These are phyloP conservation scores for Colletotrichum orchidophilum DNA, from an alignment of 2,329 filamentous ascomycete genomes.

Conservation along the genomic window DNA sequence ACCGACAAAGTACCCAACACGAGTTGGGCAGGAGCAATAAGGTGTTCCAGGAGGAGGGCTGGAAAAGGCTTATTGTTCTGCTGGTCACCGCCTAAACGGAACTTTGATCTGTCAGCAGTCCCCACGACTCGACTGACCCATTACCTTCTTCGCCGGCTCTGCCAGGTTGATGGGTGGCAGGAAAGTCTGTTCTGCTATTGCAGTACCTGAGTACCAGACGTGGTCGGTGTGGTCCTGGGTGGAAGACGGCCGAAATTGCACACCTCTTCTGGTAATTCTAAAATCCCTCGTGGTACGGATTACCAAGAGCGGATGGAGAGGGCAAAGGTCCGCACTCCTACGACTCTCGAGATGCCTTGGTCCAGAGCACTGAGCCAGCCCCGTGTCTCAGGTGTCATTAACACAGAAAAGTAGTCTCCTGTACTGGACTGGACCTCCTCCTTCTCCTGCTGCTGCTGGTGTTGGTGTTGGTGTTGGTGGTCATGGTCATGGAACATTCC, in stretches of 20 bases:
- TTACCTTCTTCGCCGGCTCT: background rate
- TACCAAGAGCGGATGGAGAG: background rate
- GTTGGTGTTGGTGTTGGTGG: background rate
- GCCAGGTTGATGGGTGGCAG: background rate
- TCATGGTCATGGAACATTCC: background rate
- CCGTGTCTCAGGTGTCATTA: background rate
- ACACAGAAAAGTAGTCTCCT: background rate
- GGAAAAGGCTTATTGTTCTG: background rate
- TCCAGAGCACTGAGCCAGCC: background rate
- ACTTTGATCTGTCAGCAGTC: constrained; percentile 29
- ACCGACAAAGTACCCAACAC: background rate
- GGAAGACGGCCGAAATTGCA: background rate
- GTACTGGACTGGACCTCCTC: background rate
- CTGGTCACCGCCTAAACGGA: constrained; percentile 23
- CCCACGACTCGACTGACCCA: background rate
- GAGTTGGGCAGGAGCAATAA: constrained; percentile 25
- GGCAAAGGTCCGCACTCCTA: background rate
- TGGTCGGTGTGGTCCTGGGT: constrained; percentile 3
- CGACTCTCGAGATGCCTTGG: background rate
- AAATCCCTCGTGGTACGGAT: background rate
- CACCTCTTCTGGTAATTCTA: background rate
- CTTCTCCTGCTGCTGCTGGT: no score
- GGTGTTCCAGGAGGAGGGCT: constrained; percentile 29
- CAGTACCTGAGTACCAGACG: background rate
- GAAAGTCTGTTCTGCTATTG: background rate